Percentiles rank a stretch among this genome's conserved stretches.
Conservation (phyloP, 2,329 filamentous ascomycete species). For the Aspergillus fijiensis region DNA sequence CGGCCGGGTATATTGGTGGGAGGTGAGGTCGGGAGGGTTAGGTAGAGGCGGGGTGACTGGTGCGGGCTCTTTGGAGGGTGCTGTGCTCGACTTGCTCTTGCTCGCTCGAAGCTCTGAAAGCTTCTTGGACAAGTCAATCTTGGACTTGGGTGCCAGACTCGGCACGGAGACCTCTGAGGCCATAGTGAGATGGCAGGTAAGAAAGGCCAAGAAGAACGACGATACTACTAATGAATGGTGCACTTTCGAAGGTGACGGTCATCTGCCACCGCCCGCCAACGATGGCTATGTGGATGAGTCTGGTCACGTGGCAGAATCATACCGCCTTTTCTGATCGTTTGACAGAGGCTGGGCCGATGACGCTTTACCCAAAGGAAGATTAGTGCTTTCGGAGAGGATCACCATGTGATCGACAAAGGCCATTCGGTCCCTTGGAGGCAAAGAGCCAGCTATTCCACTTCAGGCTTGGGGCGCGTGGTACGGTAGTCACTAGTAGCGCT, state of each 20-base stretch:
- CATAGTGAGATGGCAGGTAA: conserved; percentile 19
- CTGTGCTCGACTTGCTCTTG: conserved; percentile 32
- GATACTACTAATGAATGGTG: not conserved
- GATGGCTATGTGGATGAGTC: conserved; percentile 2
- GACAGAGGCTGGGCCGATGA: not conserved
- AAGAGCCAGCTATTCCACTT: conserved; percentile 7
- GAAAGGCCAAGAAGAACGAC: not conserved
- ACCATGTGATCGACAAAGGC: conserved; percentile 11
- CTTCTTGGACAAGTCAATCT: conserved; percentile 43
- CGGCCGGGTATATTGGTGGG: conserved; percentile 64
- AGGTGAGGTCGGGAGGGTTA: conserved; percentile 61
- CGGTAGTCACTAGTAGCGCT: not conserved
- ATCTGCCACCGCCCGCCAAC: conserved; percentile 2
- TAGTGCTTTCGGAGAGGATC: conserved; percentile 6
- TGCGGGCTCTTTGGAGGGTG: conserved; percentile 52
- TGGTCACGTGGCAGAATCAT: not conserved
- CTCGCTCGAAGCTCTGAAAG: conserved; percentile 38
- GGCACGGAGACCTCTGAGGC: conserved; percentile 18
- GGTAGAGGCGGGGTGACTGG: conserved; percentile 75
- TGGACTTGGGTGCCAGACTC: conserved; percentile 20
- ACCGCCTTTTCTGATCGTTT: conserved; percentile 14
- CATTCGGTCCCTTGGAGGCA: conserved; percentile 9
- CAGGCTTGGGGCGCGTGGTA: conserved; percentile 13
- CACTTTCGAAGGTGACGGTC: not conserved
- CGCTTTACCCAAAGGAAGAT: conserved; percentile 3